Evolutionary conservation across 306 rosid genomes (phyloP).

Genomic region (Arachis hypogaea): DNA sequence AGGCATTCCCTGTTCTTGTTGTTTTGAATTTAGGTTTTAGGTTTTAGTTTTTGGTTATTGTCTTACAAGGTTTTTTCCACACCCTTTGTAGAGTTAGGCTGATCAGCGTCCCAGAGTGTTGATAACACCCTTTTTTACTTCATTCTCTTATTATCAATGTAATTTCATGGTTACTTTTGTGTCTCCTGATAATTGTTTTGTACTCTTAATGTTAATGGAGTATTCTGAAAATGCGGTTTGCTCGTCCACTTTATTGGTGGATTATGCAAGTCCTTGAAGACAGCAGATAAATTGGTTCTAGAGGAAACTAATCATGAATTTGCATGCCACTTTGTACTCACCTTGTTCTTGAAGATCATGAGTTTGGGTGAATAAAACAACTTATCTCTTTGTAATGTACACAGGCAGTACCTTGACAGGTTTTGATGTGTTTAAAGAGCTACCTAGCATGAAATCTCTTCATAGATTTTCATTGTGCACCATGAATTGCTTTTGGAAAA

Average conservation of each 20-base stretch:
- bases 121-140: background rate
- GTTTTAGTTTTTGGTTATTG: background rate
- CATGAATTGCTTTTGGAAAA: background rate
- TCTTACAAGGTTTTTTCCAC: background rate
- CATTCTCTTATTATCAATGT: background rate
- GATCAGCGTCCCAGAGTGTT: no score
- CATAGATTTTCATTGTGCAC: conserved; percentile 4
- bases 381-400: background rate
- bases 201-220: background rate
- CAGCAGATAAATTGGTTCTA: background rate
- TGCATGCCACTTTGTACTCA: background rate
- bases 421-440: conserved; percentile 17
- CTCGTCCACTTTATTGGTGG: background rate
- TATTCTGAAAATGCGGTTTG: background rate
- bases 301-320: background rate
- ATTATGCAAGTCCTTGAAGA: conserved; percentile 21
- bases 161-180: background rate
- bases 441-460: conserved; percentile 14
- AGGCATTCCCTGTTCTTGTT: background rate
- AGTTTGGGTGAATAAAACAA: conserved; percentile 13
- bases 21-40: no score
- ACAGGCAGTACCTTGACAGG: background rate
- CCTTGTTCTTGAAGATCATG: conserved; percentile 2
- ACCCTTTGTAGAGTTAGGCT: background rate
- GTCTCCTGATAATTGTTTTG: background rate